A percentile compares a stretch with the other conserved stretches of the same genome.
Evolutionary conservation across 2,329 filamentous ascomycete species (phyloP).

Genomic region (Aspergillus awamori): DNA sequence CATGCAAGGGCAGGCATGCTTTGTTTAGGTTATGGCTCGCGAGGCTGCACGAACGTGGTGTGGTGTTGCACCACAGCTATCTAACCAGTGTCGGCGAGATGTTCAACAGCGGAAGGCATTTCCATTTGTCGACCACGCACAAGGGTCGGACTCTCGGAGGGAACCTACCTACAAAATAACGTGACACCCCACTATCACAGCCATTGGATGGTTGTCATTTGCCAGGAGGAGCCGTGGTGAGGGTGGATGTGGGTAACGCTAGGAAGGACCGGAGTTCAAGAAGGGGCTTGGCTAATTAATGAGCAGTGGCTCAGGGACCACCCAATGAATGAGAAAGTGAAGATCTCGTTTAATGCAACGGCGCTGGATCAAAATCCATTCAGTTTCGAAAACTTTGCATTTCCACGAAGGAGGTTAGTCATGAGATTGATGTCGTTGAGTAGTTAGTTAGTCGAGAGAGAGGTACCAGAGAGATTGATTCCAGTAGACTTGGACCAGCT

Average conservation of each 20-base stretch:
- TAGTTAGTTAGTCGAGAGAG: no score
- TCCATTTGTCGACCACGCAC: background rate
- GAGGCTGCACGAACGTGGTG: background rate
- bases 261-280: conserved; percentile 13
- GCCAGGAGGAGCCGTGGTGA: background rate
- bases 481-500: no score
- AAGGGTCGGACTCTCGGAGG: background rate
- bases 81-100: background rate
- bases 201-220: background rate
- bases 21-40: background rate
- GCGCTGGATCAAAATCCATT: background rate
- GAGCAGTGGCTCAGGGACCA: conserved; percentile 1
- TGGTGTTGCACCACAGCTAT: background rate
- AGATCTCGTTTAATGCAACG: background rate
- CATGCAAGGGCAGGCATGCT: background rate
- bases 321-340: background rate
- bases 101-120: background rate
- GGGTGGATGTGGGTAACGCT: conserved; percentile 9
- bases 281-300: conserved; percentile 16
- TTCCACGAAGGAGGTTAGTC: background rate
- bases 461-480: no score
- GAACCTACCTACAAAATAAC: background rate
- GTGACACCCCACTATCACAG: background rate
- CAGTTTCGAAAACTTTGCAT: background rate
- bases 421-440: no score